Conservation (phyloP, 306 rosid genomes). For the Crotalaria pallida region DNA sequence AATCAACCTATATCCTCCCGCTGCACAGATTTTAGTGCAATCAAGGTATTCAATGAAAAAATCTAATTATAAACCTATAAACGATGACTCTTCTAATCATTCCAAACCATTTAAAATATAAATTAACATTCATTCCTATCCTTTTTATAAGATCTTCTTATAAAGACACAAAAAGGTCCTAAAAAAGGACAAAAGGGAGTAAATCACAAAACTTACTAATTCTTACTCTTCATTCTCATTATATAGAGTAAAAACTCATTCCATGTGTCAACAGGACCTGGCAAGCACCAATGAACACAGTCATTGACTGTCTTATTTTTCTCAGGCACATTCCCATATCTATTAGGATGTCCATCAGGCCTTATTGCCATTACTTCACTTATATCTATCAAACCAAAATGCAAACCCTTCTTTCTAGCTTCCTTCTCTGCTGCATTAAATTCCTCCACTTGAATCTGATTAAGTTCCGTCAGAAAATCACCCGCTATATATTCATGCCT, state of each 20-base stretch:
- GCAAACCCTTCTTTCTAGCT: slow-evolving; percentile 33
- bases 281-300: slow-evolving; percentile 88
- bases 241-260: slow-evolving; percentile 55
- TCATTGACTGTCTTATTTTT: slow-evolving; percentile 39
- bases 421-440: slow-evolving; percentile 35
- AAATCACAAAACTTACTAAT: not conserved
- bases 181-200: no score
- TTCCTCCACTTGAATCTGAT: slow-evolving; percentile 47
- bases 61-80: no score
- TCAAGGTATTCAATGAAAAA: no score
- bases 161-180: no score
- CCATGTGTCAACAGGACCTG: slow-evolving; percentile 85
- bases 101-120: not conserved
- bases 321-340: slow-evolving; percentile 25
- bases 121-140: not conserved
- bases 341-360: slow-evolving; percentile 75
- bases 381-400: slow-evolving; percentile 45
- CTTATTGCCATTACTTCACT: slow-evolving; percentile 54
- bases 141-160: no score
- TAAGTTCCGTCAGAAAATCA: slow-evolving; percentile 16
- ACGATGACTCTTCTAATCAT: not conserved
- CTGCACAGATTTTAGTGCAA: no score
- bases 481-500: not conserved
- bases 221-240: slow-evolving; percentile 24
- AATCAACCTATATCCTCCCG: no score